Base-by-base conservation (phyloP, 1,284 basidiomycete species). In the Sphaerobolus stellatus region DNA sequence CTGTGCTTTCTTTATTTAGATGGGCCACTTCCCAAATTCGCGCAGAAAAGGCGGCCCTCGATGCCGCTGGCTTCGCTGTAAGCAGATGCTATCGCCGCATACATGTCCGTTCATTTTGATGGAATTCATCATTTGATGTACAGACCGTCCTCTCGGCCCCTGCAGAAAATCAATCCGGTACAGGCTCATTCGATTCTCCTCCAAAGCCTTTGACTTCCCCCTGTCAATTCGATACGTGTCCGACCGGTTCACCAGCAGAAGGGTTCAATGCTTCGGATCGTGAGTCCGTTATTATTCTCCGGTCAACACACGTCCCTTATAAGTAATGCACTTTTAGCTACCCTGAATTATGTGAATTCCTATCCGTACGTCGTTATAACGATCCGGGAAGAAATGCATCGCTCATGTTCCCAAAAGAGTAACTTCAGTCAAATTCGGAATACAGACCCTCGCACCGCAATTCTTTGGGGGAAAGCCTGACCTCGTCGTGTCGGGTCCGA, bases 1-100 rank as follows among this genome's bases (percentile, higher is more conserved):
- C 16, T 11, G 16, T 38, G 9, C 11, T n/a, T 16, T 50, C 16
- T 16, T 13, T 34, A 14, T 5, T 22, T 25, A 47, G 78, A 8
- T 81, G 79, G 78, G 79, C 79, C 1, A 72, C 73, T 4, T 77
- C 78, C 6, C 75, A 77, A 57, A 73, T 80, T 54, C 72, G 78
- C 36, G 75, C 75, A 3, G 71, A 78, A 52, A 73, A 71, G 54
- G 60, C 66, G 18, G 73, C 76, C 0, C 65, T 80, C 38, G 64
- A 66, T 25, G 62, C 62, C 4, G 72, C 70, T 25, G 76, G 75
- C 25, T 77, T 70, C 57, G 59, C 76, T 41, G 78, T 79, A 30
- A 9, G 76, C 28, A 20, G 49, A 47, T 43, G 22, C 22, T 16
- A 36, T 29, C 13, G 4, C 18, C 20, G 3, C 3, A 11, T 3